Evolutionary conservation across 2,329 filamentous ascomycete genomes (phyloP), one percentile per base, ranked within the genome.

Genomic region (Aphanocladium album): DNA sequence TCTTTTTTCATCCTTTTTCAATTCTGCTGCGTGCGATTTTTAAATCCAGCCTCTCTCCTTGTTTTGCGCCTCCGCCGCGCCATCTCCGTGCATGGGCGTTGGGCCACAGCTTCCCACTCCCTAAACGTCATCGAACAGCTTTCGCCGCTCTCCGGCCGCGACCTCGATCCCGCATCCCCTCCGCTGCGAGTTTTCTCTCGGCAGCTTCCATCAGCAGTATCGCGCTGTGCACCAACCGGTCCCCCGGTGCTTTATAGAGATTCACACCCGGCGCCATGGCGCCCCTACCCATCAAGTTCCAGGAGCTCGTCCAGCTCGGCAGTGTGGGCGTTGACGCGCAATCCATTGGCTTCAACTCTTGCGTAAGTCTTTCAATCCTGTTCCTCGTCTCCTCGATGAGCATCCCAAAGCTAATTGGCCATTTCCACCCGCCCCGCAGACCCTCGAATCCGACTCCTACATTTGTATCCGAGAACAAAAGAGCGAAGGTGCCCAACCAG

Each of bases 401-500:
- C 21, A 5, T 14, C 6, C 52, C 8, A 17, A 60, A 62, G 62
- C 67, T 72, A 64, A 71, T 67, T 62, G 47, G 33, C n/a, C 45
- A 14, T 25, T 46, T 27, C n/a, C 33, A 11, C 25, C 9, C 58
- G 27, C 47, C 50, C 45, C 45, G 30, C 68, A 97, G 93, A 99
- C 95, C 76, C 85, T 99, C 80, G 95, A 99, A 83, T 99, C 95
- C 73, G 95, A 99, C 78, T 85, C 89, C 74, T 99, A 89, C 78
- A 90, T 99, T 71, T 99, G 95, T 77, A 89, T 99, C 73, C 90
- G 95, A 77, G 93, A 98, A 79, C 93, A 96, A 81, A 89, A 93
- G 76, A 88, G 85, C 74, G 90, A 92, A 70, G 85, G 88, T 66
- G 85, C 91, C 66, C 89, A 90, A 69, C 90, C 93, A 66, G 93